Evolutionary conservation across 441 rosid species (phyloP), one percentile per base, ranked within the genome.

Genomic region (Macaranga tanarius): DNA sequence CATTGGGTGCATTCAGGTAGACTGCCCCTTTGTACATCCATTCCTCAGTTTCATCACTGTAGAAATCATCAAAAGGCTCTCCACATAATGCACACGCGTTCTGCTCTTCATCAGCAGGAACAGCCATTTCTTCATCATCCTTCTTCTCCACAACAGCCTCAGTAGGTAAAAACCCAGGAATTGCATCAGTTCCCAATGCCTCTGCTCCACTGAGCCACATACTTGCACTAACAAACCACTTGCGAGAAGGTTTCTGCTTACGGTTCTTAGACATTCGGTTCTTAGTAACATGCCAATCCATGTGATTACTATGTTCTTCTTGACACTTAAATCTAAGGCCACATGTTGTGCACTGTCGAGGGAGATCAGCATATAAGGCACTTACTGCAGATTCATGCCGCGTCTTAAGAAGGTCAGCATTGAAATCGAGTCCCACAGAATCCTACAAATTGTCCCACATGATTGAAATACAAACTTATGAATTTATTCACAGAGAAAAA

Each of bases 191-290:
- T 76, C 98, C 98, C 83, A 96, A 78, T 74, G 99, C 95, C 83
- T 93, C 98, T 0, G 98, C 97, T 54, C 99, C 98, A 82, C 96
- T 90, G 67, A 96, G 99, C 98, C 98, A 96, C 98, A 96, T 93
- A 77, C 84, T 86, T 47, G 84, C 79, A 83, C 93, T 88, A 52
- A 96, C 99, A 87, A 96, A 96, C 98, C 96, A 90, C 85, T 92
- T 96, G 64, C 98, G 91, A 48, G 97, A 92, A 79, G 95, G 84
- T 13, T 89, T 96, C 85, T 96, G 98, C 85, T 81, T 81, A 11
- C 92, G 97, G 75, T 79, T 93, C 85, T 89, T 96, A 45, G 97
- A 90, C 96, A 83, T 93, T 62, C 99, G 88, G 80, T 96, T 96
- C 85, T 81, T 96, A 1, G 98, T 93, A 70, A 96, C 99, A 84